Conservation (phyloP, 2,329 filamentous ascomycete genomes). For the Cordyceps javanica region DNA sequence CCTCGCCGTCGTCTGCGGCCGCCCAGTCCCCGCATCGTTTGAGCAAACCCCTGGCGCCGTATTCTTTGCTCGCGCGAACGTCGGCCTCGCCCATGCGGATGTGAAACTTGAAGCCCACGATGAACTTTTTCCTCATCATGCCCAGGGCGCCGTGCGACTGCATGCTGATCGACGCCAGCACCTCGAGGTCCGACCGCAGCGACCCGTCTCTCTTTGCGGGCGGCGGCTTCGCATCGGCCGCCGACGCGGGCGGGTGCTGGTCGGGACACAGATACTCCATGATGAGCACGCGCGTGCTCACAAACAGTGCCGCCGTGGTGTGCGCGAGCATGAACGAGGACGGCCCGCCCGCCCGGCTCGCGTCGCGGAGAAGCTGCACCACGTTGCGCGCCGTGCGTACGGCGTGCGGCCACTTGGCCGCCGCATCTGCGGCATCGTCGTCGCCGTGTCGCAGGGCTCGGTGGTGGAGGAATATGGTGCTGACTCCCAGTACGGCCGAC, state of each 20-base stretch:
- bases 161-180: conserved; percentile 16
- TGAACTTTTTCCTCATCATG: conserved; percentile 18
- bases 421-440: conserved; percentile 12
- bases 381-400: conserved; percentile 17
- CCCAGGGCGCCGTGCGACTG: conserved; percentile 15
- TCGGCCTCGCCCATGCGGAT: conserved; percentile 13
- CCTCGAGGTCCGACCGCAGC: conserved; percentile 18
- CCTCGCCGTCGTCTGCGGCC: background rate
- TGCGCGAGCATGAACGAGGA: conserved; percentile 18
- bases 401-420: conserved; percentile 20
- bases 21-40: conserved; percentile 19
- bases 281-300: conserved; percentile 15
- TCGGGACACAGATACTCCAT: conserved; percentile 18
- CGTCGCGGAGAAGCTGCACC: conserved; percentile 17
- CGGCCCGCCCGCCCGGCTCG: conserved; percentile 12
- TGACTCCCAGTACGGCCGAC: conserved; percentile 14
- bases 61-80: conserved; percentile 13
- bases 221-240: background rate
- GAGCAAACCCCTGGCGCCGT: conserved; percentile 16
- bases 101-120: conserved; percentile 18
- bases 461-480: conserved; percentile 20
- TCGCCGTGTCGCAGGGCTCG: conserved; percentile 12
- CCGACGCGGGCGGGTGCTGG: background rate
- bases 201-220: conserved; percentile 16
- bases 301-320: conserved; percentile 17